Evolutionary conservation across 1,284 basidiomycete genomes (phyloP).

Genomic region (Rhodotorula sp.): DNA sequence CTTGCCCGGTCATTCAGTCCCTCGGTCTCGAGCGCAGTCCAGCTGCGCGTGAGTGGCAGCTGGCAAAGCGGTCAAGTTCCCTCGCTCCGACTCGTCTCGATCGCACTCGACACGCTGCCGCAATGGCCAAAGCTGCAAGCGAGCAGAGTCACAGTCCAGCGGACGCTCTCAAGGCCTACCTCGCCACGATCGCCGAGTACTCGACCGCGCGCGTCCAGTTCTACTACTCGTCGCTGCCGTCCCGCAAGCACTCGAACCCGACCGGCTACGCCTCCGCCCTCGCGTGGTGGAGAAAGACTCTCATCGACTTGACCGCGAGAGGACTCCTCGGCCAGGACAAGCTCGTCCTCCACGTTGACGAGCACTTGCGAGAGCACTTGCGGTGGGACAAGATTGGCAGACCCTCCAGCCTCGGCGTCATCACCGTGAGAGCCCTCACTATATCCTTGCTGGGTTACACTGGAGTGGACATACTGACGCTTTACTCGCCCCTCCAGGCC

Average conservation of each 20-base stretch:
- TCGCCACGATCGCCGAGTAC: conserved; percentile 29
- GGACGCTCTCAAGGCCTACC: conserved; percentile 13
- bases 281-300: conserved; percentile 41
- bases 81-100: not conserved
- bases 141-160: not conserved
- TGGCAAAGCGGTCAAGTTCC: not conserved
- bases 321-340: conserved; percentile 36
- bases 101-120: not conserved
- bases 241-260: conserved; percentile 39
- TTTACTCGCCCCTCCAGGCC: conserved; percentile 24
- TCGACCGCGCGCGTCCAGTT: conserved; percentile 23
- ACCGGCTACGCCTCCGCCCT: conserved; percentile 39
- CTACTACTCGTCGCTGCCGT: conserved; percentile 36
- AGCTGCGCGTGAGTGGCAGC: not conserved
- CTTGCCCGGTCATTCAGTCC: not conserved
- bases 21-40: too few relatives aligned
- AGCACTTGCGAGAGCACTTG: conserved; percentile 32
- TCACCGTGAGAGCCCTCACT: conserved; percentile 30
- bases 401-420: conserved; percentile 39
- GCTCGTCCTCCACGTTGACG: conserved; percentile 38
- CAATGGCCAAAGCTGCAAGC: not conserved
- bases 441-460: not conserved
- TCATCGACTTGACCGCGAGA: conserved; percentile 27
- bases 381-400: conserved; percentile 37
- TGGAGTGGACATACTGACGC: too few relatives aligned